Conservation (phyloP, 2,329 filamentous ascomycete species). For the Trichoderma harzianum region DNA sequence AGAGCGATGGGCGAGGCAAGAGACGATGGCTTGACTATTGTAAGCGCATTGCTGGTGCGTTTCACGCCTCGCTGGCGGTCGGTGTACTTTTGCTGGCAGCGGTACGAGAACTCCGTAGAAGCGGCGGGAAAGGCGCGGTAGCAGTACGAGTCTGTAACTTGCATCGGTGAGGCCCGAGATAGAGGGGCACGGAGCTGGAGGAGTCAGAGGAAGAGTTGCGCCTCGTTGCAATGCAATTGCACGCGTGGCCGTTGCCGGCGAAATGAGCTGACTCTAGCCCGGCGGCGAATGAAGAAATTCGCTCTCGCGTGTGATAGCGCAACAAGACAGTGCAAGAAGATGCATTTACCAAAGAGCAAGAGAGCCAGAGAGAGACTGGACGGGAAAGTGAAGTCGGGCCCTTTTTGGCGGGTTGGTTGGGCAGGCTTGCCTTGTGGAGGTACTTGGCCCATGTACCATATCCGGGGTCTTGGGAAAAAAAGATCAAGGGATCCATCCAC, state of each 20-base stretch:
- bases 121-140: background rate
- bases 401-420: background rate
- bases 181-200: background rate
- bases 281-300: background rate
- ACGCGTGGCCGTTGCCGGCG: background rate
- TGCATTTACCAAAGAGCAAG: background rate
- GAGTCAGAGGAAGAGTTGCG: background rate
- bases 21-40: background rate
- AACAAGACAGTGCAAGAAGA: background rate
- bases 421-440: background rate
- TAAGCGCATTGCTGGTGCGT: constrained; percentile 2
- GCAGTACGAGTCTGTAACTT: background rate
- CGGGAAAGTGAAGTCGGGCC: background rate
- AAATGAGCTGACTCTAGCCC: background rate
- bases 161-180: constrained; percentile 15
- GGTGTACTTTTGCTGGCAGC: background rate
- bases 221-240: background rate
- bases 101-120: background rate
- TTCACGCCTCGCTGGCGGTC: background rate
- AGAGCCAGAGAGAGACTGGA: background rate
- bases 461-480: constrained; percentile 12
- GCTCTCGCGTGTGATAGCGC: background rate
- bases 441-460: constrained; percentile 7
- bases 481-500: background rate
- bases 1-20: background rate